A percentile compares a stretch with the other conserved stretches of the same genome.
phyloP scores from a whole-genome alignment of 306 rosid genomes.

The Argentina anserina region DNA sequence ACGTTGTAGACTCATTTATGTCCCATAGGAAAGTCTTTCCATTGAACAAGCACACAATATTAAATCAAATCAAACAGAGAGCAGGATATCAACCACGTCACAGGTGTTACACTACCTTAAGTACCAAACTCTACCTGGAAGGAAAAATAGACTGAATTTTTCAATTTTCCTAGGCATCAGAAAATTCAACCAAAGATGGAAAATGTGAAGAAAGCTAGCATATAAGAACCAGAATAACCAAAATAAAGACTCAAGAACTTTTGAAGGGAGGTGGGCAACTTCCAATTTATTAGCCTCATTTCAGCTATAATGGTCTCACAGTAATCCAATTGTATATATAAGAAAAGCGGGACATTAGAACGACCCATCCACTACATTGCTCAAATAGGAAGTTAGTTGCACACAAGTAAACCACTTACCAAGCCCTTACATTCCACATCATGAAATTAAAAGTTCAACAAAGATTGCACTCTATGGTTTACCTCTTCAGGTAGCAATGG shows the following conservation, averaged over 20 bases:
- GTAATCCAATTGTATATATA: background rate
- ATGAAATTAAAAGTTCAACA: background rate
- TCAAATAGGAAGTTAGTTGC: background rate
- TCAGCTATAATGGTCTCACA: background rate
- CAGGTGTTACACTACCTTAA: background rate
- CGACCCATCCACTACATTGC: background rate
- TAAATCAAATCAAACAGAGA: background rate
- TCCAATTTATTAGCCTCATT: background rate
- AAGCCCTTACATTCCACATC: constrained; percentile 1
- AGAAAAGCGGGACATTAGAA: background rate
- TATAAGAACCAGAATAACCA: background rate
- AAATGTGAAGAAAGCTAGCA: background rate
- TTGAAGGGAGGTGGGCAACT: background rate
- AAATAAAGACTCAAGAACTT: background rate
- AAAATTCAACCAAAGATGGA: background rate
- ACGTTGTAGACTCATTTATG: background rate
- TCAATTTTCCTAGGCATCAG: background rate
- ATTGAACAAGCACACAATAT: background rate
- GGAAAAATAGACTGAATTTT: background rate
- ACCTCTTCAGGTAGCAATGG: constrained; percentile 98
- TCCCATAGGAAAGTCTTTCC: background rate
- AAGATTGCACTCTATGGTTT: constrained; percentile 13
- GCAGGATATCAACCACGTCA: background rate
- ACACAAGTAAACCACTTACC: background rate
- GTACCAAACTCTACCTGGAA: background rate